Evolutionary conservation across 1,284 basidiomycete species (phyloP).

Genomic region (Puccinia novopanici): DNA sequence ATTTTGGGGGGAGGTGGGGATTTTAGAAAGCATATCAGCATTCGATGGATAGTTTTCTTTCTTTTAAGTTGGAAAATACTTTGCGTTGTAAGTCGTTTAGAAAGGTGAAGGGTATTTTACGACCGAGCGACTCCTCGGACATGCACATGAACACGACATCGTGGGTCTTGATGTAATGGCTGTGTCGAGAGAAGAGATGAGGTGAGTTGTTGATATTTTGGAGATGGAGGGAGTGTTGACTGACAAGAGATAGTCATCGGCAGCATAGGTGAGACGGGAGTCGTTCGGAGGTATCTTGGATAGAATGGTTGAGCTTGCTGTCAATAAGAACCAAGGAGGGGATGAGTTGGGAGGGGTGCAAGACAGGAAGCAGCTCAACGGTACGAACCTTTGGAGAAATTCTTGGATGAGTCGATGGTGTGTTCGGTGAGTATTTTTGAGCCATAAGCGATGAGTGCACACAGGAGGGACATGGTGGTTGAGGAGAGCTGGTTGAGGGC

Average conservation of each 20-base stretch:
- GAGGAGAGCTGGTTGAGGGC: too few species aligned
- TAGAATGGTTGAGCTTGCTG: constrained; percentile 85
- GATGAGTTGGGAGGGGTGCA: not conserved
- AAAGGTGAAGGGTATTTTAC: constrained; percentile 89
- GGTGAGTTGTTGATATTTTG: not conserved
- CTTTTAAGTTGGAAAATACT: too few species aligned
- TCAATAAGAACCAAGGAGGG: constrained; percentile 26
- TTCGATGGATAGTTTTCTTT: not conserved
- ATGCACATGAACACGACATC: constrained; percentile 86
- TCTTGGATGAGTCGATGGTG: constrained; percentile 56
- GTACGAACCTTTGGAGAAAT: constrained; percentile 35
- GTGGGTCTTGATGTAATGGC: constrained; percentile 75
- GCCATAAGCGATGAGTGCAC: constrained; percentile 35
- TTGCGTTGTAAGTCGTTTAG: constrained; percentile 79
- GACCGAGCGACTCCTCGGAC: constrained; percentile 73
- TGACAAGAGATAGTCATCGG: constrained; percentile 53
- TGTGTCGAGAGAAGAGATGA: constrained; percentile 64
- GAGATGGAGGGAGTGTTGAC: not conserved
- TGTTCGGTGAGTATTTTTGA: constrained; percentile 33
- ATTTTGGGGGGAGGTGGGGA: too few species aligned
- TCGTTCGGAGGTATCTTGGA: constrained; percentile 92
- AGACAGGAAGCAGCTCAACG: constrained; percentile 26
- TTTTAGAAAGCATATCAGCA: too few species aligned
- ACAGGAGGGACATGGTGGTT: constrained; percentile 30
- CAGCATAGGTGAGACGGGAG: constrained; percentile 79